phyloP scores from a whole-genome alignment of 371 early-diverging fungal genomes.

The Rhizopus arrhizus region DNA sequence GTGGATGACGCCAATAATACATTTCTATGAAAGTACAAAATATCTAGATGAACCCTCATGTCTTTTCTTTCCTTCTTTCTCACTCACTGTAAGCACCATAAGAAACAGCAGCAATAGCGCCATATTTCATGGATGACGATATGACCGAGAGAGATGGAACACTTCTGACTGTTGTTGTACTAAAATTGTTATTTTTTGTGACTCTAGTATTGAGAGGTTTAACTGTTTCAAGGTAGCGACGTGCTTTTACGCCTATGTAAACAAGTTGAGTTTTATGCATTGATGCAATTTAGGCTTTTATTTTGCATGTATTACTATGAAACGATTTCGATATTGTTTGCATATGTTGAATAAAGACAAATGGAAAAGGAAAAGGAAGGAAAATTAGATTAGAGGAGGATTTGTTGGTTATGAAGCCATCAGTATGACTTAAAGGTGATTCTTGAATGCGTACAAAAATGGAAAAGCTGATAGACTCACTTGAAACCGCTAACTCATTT shows the following conservation, averaged over 20 bases:
- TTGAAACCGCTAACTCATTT: too few relatives aligned
- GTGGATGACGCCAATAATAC: constrained; percentile 64
- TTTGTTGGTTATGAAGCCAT: too few relatives aligned
- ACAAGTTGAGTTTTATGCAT: background rate
- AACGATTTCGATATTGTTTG: constrained; percentile 21
- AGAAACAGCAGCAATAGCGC: constrained; percentile 36
- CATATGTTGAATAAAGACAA: constrained; percentile 10
- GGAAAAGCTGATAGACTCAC: too few relatives aligned
- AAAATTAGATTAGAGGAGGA: too few relatives aligned
- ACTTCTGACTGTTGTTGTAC: constrained; percentile 4
- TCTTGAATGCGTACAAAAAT: too few relatives aligned
- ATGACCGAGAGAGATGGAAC: constrained; percentile 24
- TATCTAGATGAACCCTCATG: too few relatives aligned
- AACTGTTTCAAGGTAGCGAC: background rate
- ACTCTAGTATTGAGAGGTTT: background rate
- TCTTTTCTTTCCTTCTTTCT: too few relatives aligned
- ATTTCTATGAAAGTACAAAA: constrained; percentile 28
- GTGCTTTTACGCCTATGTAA: too few relatives aligned
- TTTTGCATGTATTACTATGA: constrained; percentile 5
- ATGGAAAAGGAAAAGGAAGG: constrained; percentile 3
- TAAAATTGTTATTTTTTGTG: background rate
- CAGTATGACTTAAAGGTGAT: too few relatives aligned
- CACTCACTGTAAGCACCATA: constrained; percentile 45
- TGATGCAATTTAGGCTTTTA: background rate
- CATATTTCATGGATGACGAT: constrained; percentile 37